Conservation (phyloP, 441 rosid genomes). For the Francoa sonchifolia region DNA sequence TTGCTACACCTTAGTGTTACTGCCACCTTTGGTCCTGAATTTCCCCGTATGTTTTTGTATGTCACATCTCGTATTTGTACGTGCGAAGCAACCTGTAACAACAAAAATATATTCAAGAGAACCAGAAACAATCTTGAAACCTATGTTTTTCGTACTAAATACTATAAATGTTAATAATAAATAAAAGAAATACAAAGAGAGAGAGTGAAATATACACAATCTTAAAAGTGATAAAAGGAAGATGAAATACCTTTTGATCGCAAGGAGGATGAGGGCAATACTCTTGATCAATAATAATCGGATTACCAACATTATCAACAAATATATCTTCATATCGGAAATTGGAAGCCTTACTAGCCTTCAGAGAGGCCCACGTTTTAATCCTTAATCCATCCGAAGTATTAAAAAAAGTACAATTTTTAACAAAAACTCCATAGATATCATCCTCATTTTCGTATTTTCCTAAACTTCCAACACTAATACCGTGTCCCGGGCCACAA, state of each 20-base stretch:
- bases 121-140: background rate
- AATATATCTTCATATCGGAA: conserved; percentile 7
- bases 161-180: background rate
- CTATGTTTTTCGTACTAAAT: background rate
- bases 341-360: background rate
- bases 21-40: conserved; percentile 26
- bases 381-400: background rate
- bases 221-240: background rate
- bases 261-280: conserved; percentile 24
- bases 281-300: background rate
- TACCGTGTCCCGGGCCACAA: conserved; percentile 12
- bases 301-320: conserved; percentile 3
- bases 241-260: conserved; percentile 9
- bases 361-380: conserved; percentile 6
- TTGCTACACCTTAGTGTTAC: conserved; percentile 34
- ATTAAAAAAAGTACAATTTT: conserved; percentile 1
- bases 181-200: background rate
- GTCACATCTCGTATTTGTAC: conserved; percentile 38
- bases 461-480: conserved; percentile 9
- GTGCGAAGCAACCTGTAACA: conserved; percentile 21
- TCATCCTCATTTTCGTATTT: conserved; percentile 4
- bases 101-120: background rate
- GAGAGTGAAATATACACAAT: background rate
- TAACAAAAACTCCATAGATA: conserved; percentile 3
- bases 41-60: conserved; percentile 44